phyloP scores from a whole-genome alignment of 352 stramenopile genomes.

The Phytophthora pseudosyringae region DNA sequence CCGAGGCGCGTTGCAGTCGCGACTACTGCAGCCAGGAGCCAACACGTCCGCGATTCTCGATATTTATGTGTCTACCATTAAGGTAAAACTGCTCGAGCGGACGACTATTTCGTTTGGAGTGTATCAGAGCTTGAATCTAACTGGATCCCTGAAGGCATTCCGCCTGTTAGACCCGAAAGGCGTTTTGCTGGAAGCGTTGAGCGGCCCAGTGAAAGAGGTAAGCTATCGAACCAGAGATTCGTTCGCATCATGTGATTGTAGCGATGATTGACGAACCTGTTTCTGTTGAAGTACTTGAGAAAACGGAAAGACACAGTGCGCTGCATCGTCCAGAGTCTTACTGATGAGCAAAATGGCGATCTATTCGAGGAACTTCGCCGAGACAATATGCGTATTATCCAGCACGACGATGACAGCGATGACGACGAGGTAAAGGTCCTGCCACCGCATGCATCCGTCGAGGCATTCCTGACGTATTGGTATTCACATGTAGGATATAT shows the following conservation, averaged over 20 bases:
- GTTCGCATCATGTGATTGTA: no score
- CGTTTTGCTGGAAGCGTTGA: conserved; percentile 89
- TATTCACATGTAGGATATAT: conserved; percentile 57
- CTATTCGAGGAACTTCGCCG: conserved; percentile 96
- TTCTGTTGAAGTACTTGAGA: conserved; percentile 84
- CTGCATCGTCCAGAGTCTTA: conserved; percentile 96
- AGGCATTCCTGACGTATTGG: not conserved
- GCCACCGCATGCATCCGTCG: not conserved
- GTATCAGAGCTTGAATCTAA: no score
- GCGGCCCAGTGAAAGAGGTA: conserved; percentile 73
- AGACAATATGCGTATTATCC: conserved; percentile 92
- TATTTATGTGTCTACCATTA: conserved; percentile 98
- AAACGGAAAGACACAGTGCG: conserved; percentile 96
- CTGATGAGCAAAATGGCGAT: conserved; percentile 91
- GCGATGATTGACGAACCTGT: not conserved
- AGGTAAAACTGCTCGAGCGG: conserved; percentile 42
- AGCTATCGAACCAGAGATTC: not conserved
- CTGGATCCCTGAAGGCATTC: conserved; percentile 58
- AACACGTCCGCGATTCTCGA: conserved; percentile 97
- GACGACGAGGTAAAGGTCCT: conserved; percentile 83
- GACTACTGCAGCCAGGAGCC: conserved; percentile 95
- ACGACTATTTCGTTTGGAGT: no score
- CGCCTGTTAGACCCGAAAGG: conserved; percentile 94
- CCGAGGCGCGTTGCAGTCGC: conserved; percentile 70
- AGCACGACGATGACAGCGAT: conserved; percentile 94